Evolutionary conservation across 2,329 filamentous ascomycete species (phyloP), one percentile per base, ranked within the genome.

Genomic region (Sarocladium kiliense): DNA sequence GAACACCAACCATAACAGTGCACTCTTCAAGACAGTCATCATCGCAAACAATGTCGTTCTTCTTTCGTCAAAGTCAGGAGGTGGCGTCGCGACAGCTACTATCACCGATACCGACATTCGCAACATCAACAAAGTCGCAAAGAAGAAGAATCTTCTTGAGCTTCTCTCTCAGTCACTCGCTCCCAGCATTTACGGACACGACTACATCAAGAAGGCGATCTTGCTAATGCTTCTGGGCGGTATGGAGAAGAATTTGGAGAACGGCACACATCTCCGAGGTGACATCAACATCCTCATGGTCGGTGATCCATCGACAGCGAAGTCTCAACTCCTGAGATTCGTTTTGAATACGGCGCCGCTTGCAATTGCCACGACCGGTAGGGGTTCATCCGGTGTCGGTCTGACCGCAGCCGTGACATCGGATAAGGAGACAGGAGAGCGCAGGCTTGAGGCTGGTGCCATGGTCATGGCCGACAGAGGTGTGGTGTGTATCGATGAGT

Each of bases 281-380:
- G 94, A 99, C 66, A 97, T 99, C 74, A 99, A 99, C 70, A 96
- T 99, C 62, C 80, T 99, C 53, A 97, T 99, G 94, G 93, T 99
- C 42, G 94, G 94, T 74, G 94, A 99, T 70, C 94, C 94, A 2
- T 99, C 94, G 0, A 99, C 94, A 0, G 94, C 94, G 58, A 99
- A 99, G 71, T 99, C 94, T n/a, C 94, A 99, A 68, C 81, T 99
- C 55, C 80, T 99, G 41, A 89, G 94, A 25, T 99, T 99, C 65
- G 94, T 99, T 12, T 81, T 97, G 61, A 99, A 99, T 69, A 99
- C 94, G 1, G 94, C 94, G 2, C 94, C 94, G 2, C 77, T 99
- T 42, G 94, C 94, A 2, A 99, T 99, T 68, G 94, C 94, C 10
- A 99, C 94, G 0, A 99, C 94, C 37, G 94, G 94, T 72, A 88